These are phyloP conservation scores for Podila minutissima DNA, from an alignment of 192 early-diverging fungal species.

Conservation along the genomic window DNA sequence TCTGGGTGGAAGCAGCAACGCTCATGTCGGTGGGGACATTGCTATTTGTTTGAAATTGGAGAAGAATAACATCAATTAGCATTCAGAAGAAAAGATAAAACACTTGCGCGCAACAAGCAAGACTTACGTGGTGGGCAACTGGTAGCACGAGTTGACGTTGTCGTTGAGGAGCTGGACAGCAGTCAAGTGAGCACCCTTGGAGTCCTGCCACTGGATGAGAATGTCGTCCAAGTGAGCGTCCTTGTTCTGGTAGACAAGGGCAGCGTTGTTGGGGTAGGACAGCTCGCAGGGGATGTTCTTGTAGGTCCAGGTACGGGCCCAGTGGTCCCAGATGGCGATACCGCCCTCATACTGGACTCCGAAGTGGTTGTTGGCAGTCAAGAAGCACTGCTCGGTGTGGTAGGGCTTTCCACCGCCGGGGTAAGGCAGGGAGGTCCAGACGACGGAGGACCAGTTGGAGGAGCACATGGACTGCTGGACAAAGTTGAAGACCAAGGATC, in stretches of 20 bases:
- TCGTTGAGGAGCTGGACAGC: slow-evolving; percentile 47
- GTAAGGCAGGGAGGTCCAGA: slow-evolving; percentile 45
- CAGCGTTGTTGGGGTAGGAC: slow-evolving; percentile 42
- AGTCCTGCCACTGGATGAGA: slow-evolving; percentile 41
- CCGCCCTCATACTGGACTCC: slow-evolving; percentile 45
- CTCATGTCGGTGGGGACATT: slow-evolving; percentile 36
- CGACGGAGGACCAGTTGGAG: slow-evolving; percentile 30
- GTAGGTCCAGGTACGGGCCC: slow-evolving; percentile 49
- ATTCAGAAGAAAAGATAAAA: no score
- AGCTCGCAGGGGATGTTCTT: slow-evolving; percentile 21
- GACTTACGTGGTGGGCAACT: slow-evolving; percentile 36
- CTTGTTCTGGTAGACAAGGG: slow-evolving; percentile 35
- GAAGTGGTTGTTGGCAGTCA: slow-evolving; percentile 39
- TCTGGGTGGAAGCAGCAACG: slow-evolving; percentile 24
- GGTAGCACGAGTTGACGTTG: slow-evolving; percentile 22
- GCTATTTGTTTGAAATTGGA: slow-evolving; percentile 1
- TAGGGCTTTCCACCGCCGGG: slow-evolving; percentile 46
- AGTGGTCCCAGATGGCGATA: slow-evolving; percentile 48
- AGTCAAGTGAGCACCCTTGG: slow-evolving; percentile 34
- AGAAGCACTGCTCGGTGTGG: slow-evolving; percentile 46
- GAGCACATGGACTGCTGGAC: slow-evolving; percentile 38
- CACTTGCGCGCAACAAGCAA: background rate
- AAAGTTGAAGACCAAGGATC: slow-evolving; percentile 35
- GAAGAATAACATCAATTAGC: no score
- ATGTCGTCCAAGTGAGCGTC: slow-evolving; percentile 19